A percentile compares a stretch with the other conserved stretches of the same genome.
phyloP scores from a whole-genome alignment of 345 rosid genomes.

The Pistacia vera region DNA sequence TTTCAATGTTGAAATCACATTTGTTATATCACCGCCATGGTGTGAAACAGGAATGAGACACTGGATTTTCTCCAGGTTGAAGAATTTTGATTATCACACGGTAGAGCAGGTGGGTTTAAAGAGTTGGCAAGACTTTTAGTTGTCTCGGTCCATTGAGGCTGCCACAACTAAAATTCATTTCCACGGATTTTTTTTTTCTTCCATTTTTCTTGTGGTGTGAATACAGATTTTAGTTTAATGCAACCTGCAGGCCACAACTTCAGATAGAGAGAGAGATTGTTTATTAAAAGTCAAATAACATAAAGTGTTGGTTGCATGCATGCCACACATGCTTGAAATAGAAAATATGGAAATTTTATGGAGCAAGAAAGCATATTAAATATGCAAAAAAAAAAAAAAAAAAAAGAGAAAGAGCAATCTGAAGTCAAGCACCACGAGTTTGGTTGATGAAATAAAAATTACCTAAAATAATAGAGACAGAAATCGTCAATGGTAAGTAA shows the following conservation, averaged over 20 bases:
- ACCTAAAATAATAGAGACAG: neutral
- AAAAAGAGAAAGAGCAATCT: too few relatives aligned
- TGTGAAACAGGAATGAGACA: neutral
- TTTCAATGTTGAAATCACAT: neutral
- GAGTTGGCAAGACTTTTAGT: constrained; percentile 2
- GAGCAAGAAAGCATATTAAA: neutral
- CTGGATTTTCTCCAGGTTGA: neutral
- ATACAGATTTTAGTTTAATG: constrained; percentile 6
- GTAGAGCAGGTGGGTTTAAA: constrained; percentile 9
- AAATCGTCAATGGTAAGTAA: neutral
- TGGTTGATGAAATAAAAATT: neutral
- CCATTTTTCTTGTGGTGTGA: neutral
- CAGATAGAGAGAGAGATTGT: neutral
- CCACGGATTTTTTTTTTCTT: neutral
- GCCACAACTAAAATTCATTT: neutral
- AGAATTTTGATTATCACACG: neutral
- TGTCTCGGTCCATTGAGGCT: constrained; percentile 7
- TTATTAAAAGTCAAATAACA: neutral
- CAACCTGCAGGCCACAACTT: constrained; percentile 24
- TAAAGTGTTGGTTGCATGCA: neutral
- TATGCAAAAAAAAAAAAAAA: neutral
- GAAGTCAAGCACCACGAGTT: neutral
- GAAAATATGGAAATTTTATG: neutral
- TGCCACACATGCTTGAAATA: constrained; percentile 12
- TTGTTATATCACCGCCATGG: neutral